phyloP scores from a whole-genome alignment of 495 filamentous ascomycete genomes.

The Schizothecium vesticola region DNA sequence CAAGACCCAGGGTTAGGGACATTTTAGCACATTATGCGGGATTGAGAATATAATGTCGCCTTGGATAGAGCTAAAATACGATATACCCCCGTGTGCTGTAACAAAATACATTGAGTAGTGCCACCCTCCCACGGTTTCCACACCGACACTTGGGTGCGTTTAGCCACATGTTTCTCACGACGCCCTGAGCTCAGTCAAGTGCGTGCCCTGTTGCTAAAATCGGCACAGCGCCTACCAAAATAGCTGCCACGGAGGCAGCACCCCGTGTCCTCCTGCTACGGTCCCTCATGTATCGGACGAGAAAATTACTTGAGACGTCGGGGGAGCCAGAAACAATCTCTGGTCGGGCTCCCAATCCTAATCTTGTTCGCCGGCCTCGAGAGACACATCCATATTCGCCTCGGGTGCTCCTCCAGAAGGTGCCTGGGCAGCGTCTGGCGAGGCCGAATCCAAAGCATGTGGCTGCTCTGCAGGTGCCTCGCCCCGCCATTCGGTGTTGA shows the following conservation, averaged over 20 bases:
- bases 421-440: slow-evolving; percentile 7
- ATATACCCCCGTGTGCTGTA: background rate
- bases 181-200: too few species aligned
- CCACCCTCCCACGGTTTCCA: background rate
- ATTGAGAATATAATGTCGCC: background rate
- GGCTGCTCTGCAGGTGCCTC: background rate
- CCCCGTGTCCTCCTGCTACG: too few species aligned
- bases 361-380: background rate
- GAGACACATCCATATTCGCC: slow-evolving; percentile 1
- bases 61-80: background rate
- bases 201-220: background rate
- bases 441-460: background rate
- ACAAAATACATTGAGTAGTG: background rate
- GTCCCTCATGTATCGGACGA: background rate
- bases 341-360: background rate
- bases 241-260: background rate
- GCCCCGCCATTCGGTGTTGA: slow-evolving; percentile 25
- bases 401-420: background rate
- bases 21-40: background rate
- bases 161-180: background rate
- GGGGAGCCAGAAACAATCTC: too few species aligned
- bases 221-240: background rate
- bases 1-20: background rate
- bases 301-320: background rate
- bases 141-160: background rate